A percentile compares a stretch with the other conserved stretches of the same genome.
phyloP scores from a whole-genome alignment of 176 grass and related monocot species.

The Zea luxurians region DNA sequence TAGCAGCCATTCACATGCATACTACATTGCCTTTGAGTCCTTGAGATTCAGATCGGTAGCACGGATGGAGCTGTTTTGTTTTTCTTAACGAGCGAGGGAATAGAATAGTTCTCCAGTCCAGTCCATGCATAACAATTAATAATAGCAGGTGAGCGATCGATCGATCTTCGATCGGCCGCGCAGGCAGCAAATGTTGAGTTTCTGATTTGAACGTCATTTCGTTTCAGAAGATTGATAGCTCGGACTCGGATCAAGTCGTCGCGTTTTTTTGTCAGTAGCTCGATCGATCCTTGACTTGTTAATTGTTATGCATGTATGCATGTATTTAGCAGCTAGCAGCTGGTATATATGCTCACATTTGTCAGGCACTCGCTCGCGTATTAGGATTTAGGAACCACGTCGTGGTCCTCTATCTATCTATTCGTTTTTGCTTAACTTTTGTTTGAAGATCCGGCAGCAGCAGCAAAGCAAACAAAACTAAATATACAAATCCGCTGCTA shows the following conservation, averaged over 20 bases:
- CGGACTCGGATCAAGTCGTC: background rate
- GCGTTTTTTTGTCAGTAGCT: slow-evolving; percentile 6
- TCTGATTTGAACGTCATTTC: background rate
- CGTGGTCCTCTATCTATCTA: background rate
- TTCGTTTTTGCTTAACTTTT: background rate
- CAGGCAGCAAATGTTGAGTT: no score
- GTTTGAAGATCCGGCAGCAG: background rate
- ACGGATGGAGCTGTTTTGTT: no score
- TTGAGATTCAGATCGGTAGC: slow-evolving; percentile 47
- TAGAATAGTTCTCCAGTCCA: no score
- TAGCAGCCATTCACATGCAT: background rate
- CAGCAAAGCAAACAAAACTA: background rate
- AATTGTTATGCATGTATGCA: no score
- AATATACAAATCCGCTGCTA: background rate
- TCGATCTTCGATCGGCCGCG: no score
- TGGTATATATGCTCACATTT: background rate
- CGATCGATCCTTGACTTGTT: slow-evolving; percentile 7
- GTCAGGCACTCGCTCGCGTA: background rate
- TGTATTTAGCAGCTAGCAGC: background rate
- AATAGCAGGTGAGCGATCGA: no score
- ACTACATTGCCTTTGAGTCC: background rate
- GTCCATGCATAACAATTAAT: no score
- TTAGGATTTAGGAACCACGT: slow-evolving; percentile 7
- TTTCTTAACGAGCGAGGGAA: no score
- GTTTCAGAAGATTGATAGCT: background rate